Evolutionary conservation across 1,284 basidiomycete genomes (phyloP).

Genomic region (Moesziomyces parantarcticus): DNA sequence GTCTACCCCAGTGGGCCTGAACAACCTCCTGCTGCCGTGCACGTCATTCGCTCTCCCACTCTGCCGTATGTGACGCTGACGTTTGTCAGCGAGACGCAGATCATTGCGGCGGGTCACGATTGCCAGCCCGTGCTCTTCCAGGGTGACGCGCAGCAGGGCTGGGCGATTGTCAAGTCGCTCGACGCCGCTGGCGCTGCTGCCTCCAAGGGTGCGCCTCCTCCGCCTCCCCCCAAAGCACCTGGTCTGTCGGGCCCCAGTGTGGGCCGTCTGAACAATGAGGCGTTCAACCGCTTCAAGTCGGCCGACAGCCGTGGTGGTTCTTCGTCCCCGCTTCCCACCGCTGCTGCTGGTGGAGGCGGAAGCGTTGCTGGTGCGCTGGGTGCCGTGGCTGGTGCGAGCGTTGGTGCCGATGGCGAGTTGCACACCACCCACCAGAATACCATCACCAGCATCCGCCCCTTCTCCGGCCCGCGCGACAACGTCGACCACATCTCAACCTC

Average conservation of each 20-base stretch:
- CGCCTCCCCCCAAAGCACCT: constrained; percentile 59
- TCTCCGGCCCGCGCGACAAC: constrained; percentile 69
- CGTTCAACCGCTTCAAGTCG: constrained; percentile 93
- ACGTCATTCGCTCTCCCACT: constrained; percentile 62
- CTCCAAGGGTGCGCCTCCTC: constrained; percentile 60
- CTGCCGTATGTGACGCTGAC: constrained; percentile 69
- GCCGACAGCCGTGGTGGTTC: constrained; percentile 84
- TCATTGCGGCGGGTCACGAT: constrained; percentile 93
- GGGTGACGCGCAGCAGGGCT: constrained; percentile 55
- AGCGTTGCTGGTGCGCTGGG: constrained; percentile 75
- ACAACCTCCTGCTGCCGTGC: constrained; percentile 58
- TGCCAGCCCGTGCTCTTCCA: constrained; percentile 82
- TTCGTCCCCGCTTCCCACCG: constrained; percentile 62
- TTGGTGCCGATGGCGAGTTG: constrained; percentile 75
- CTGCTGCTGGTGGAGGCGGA: constrained; percentile 59
- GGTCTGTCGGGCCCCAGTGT: constrained; percentile 68
- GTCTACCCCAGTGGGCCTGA: constrained; percentile 63
- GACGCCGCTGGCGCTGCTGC: constrained; percentile 62
- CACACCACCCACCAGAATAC: constrained; percentile 93
- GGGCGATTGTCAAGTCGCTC: constrained; percentile 59
- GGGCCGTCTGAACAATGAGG: constrained; percentile 90
- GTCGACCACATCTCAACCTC: constrained; percentile 86
- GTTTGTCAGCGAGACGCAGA: constrained; percentile 78
- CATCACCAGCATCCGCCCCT: constrained; percentile 76
- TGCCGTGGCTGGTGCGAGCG: constrained; percentile 73